phyloP scores from a whole-genome alignment of 1,139 yeast species.

The Pichiaceae sp. region DNA sequence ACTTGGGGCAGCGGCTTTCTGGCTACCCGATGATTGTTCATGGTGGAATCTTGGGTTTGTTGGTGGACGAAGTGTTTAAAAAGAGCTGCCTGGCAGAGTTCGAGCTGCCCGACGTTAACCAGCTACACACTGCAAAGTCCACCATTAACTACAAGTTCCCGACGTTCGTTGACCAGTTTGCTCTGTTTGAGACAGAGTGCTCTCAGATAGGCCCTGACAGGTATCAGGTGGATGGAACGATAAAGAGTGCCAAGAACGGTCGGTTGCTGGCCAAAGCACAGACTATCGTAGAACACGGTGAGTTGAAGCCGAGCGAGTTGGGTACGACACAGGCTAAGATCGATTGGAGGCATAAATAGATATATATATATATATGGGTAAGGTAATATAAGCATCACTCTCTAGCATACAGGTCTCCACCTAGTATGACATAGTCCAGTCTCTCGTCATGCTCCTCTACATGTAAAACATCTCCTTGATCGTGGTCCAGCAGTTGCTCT shows the following conservation, averaged over 20 bases:
- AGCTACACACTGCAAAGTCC: conserved; percentile 34
- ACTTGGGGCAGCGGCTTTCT: conserved; percentile 69
- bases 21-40: conserved; percentile 87
- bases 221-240: conserved; percentile 1
- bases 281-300: neutral
- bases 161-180: conserved; percentile 71
- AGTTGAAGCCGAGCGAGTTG: neutral
- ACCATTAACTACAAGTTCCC: conserved; percentile 61
- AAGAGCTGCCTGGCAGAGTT: conserved; percentile 21
- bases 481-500: conserved; percentile 50
- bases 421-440: conserved; percentile 53
- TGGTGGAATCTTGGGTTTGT: conserved; percentile 83
- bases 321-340: neutral
- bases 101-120: conserved; percentile 9
- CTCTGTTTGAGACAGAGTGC: conserved; percentile 36
- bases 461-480: conserved; percentile 33
- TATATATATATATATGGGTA: too few species aligned
- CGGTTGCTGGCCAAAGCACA: conserved; percentile 2
- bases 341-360: neutral
- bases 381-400: too few species aligned
- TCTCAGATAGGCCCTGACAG: neutral
- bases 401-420: conserved; percentile 18
- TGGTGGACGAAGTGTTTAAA: conserved; percentile 53
- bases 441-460: conserved; percentile 62
- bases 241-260: neutral